These are phyloP conservation scores for Punctularia strigosozonata DNA, from an alignment of 768 basidiomycete species.

Conservation along the genomic window DNA sequence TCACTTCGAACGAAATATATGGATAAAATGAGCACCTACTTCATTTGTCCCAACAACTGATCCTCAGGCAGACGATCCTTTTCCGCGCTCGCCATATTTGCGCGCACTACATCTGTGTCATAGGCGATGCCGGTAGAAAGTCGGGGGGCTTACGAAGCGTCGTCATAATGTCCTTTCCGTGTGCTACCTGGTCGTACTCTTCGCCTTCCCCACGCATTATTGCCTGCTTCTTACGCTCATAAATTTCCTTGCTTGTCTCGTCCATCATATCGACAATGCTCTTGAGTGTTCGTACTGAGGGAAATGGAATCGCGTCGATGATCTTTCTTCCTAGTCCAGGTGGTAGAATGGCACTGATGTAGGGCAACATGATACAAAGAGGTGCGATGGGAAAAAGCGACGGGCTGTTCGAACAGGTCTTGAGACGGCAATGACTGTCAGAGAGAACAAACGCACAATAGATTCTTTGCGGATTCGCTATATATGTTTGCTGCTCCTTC, in stretches of 20 bases:
- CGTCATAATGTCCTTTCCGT: not conserved
- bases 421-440: not conserved
- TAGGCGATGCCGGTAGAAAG: not conserved
- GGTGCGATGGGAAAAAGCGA: not conserved
- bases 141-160: not conserved
- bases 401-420: not conserved
- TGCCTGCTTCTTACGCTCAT: not conserved
- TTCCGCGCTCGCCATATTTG: not conserved
- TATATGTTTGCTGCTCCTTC: constrained; percentile 30
- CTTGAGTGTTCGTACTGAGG: constrained; percentile 1
- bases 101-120: not conserved
- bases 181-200: not conserved
- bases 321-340: not conserved
- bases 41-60: constrained; percentile 2
- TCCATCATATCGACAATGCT: constrained; percentile 3
- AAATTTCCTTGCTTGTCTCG: not conserved
- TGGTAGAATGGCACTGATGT: constrained; percentile 7
- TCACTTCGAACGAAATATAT: no score
- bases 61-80: constrained; percentile 1
- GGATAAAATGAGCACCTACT: no score
- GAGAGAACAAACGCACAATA: constrained; percentile 23
- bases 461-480: constrained; percentile 30
- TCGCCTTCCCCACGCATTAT: not conserved
- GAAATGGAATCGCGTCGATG: not conserved
- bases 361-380: constrained; percentile 10